phyloP scores from a whole-genome alignment of 2,329 filamentous ascomycete species.

The Alternaria panax region DNA sequence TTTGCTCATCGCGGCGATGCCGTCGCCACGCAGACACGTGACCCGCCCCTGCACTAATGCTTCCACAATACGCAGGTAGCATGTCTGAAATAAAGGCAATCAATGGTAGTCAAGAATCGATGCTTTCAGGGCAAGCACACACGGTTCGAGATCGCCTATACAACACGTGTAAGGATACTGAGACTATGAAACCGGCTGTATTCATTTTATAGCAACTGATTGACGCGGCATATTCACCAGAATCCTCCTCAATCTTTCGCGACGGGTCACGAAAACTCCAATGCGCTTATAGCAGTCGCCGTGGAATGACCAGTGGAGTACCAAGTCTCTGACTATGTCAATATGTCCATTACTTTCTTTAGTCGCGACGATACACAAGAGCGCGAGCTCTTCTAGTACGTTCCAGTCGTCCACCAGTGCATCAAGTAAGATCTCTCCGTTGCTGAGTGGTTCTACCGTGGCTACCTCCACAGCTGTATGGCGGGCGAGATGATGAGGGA shows the following conservation, averaged over 20 bases:
- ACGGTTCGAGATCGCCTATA: not conserved
- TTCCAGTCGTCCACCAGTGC: not conserved
- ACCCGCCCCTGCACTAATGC: not conserved
- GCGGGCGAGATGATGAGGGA: not conserved
- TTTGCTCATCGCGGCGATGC: conserved; percentile 7
- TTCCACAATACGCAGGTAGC: not conserved
- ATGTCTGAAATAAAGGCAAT: not conserved
- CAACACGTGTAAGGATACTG: too few species aligned
- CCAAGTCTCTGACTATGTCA: conserved; percentile 3
- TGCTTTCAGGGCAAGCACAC: not conserved
- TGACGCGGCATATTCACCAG: conserved; percentile 9
- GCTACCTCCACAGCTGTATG: not conserved
- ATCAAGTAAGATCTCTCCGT: not conserved
- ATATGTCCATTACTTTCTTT: not conserved
- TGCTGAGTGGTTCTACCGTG: not conserved
- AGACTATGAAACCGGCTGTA: too few species aligned
- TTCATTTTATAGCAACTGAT: not conserved
- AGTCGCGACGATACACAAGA: not conserved
- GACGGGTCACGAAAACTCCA: not conserved
- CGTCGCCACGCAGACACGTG: conserved; percentile 12
- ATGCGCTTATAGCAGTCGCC: not conserved
- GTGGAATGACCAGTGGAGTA: not conserved
- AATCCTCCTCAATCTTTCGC: not conserved
- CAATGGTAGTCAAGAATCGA: not conserved
- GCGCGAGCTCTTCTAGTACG: not conserved